Evolutionary conservation across 441 rosid species (phyloP), one percentile per base, ranked within the genome.

Genomic region (Caryocar brasiliense): DNA sequence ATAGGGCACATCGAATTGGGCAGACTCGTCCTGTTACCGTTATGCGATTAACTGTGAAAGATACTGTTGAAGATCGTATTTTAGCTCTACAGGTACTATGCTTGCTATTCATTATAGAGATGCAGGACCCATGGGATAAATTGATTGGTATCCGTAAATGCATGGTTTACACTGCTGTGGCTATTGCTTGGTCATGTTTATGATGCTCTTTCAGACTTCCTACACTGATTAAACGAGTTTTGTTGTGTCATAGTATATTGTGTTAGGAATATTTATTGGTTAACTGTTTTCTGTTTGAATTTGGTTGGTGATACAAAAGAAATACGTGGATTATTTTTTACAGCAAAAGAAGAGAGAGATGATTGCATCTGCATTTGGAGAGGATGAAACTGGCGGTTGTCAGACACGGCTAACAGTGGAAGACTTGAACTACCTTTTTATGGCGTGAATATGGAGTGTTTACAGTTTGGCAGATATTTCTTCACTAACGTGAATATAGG

Each of bases 1-100:
- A 89, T 68, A 81, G 97, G 75, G 97, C 97, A 27, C 97, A 89
- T 70, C 91, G 93, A 5, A 89, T 89, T 24, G 97, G 97, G 46
- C 95, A 89, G 81, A 85, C 93, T 27, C 80, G 97, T 29, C 81
- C 85, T 26, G 95, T 89, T 21, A 73, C 78, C 6, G 97, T 89
- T 49, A 68, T 76, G 49, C 80, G 97, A n/a, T 71, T 89, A 54
- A 89, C 97, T 9, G 90, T 83, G 39, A 81, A 80, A 71, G 79
- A 83, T 65, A 89, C 97, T 19, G 93, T 85, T 28, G 88, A 85
- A 64, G 97, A 89, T 81, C 93, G 93, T 1, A 89, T 89, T 41
- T 68, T 83, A 61, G 91, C 84, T 6, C 79, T 89, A 47, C 90
- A 83, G 92, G 96, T 77, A 66, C 24, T 11, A 11, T 9, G 1